Percentiles rank a stretch among this genome's conserved stretches.
phyloP scores from a whole-genome alignment of 1,284 basidiomycete genomes.

The Limonomyces culmigenus region DNA sequence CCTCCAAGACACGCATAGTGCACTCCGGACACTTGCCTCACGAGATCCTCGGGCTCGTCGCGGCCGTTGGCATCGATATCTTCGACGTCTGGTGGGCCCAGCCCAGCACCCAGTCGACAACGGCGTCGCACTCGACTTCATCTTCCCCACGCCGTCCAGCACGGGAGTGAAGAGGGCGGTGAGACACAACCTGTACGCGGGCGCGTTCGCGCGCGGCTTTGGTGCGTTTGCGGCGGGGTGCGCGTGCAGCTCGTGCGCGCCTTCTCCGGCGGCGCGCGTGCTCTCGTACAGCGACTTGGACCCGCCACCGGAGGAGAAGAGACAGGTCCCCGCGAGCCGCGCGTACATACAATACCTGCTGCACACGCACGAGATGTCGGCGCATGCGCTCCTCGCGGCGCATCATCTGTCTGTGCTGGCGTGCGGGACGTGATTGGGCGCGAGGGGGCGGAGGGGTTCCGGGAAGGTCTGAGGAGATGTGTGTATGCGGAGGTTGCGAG shows the following conservation, averaged over 20 bases:
- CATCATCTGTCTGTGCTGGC: constrained; percentile 56
- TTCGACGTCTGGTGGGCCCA: constrained; percentile 62
- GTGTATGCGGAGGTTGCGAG: too few species aligned
- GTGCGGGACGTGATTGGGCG: constrained; percentile 26
- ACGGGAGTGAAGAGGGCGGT: constrained; percentile 24
- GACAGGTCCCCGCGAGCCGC: constrained; percentile 31
- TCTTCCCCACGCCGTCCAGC: constrained; percentile 19
- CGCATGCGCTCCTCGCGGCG: constrained; percentile 50
- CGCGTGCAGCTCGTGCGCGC: constrained; percentile 47
- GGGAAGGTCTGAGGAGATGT: too few species aligned
- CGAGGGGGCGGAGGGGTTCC: constrained; percentile 16
- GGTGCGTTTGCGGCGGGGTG: constrained; percentile 26
- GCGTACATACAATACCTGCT: constrained; percentile 71
- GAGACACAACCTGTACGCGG: constrained; percentile 57
- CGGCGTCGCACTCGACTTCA: constrained; percentile 63
- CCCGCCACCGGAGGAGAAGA: constrained; percentile 7
- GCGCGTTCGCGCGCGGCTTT: constrained; percentile 42
- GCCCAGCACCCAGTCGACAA: constrained; percentile 37
- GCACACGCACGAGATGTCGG: constrained; percentile 76
- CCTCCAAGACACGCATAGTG: constrained; percentile 40
- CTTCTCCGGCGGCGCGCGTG: constrained; percentile 19
- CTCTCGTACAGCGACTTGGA: constrained; percentile 36
- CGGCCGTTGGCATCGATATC: constrained; percentile 50
- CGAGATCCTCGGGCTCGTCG: constrained; percentile 48
- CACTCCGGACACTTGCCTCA: constrained; percentile 49